Evolutionary conservation across 495 filamentous ascomycete species (phyloP).

Genomic region (Achaetomiella virescens): DNA sequence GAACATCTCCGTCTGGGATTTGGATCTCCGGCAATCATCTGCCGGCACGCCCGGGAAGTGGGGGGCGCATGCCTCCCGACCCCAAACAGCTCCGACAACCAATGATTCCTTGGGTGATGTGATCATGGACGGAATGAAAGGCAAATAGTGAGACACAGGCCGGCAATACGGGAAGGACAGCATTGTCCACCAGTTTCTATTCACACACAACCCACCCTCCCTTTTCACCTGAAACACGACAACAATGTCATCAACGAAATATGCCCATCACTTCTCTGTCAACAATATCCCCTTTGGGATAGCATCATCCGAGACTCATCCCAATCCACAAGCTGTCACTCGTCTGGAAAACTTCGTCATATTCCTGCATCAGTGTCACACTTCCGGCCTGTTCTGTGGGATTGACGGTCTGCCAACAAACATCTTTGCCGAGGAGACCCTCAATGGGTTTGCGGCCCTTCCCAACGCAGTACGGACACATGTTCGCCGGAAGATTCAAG

Average conservation of each 20-base stretch:
- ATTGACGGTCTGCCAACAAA: neutral
- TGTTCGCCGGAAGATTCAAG: neutral
- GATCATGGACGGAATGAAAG: no score
- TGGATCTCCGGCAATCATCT: neutral
- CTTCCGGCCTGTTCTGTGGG: neutral
- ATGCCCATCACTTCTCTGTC: constrained; percentile 5
- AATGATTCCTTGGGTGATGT: neutral
- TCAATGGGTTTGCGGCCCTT: neutral
- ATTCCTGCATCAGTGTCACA: neutral
- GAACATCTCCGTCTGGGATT: no score
- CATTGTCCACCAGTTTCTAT: no score
- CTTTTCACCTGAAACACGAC: no score
- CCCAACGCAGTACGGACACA: neutral
- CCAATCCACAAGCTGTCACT: neutral
- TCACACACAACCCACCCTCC: no score
- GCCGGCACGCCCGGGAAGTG: constrained; percentile 5
- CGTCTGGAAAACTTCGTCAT: neutral
- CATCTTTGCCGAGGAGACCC: neutral
- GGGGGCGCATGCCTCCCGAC: no score
- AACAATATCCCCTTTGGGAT: constrained; percentile 2
- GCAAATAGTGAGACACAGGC: no score
- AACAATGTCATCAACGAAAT: neutral
- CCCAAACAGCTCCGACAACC: no score
- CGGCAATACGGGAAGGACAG: no score
- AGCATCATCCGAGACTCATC: neutral